Conservation (phyloP, 257 asterid genomes). For the Ocimum tenuiflorum region DNA sequence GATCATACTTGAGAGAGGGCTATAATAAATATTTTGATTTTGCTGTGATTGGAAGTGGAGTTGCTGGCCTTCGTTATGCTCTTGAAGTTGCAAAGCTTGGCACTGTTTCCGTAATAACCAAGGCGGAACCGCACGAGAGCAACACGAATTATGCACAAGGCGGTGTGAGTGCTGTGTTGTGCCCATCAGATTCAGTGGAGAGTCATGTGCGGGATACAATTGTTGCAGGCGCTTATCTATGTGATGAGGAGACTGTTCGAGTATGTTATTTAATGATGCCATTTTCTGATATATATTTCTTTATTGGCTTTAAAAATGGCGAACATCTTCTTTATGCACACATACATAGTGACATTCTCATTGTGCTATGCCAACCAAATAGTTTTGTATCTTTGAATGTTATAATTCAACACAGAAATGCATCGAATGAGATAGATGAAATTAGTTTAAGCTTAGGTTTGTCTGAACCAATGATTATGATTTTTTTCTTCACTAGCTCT, state of each 20-base stretch:
- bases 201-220: slow-evolving; percentile 91
- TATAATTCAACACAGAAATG: not conserved
- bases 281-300: not conserved
- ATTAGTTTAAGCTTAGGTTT: not conserved
- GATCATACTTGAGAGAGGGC: slow-evolving; percentile 51
- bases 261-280: slow-evolving; percentile 35
- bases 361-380: not conserved
- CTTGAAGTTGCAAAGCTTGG: slow-evolving; percentile 93
- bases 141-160: slow-evolving; percentile 99
- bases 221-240: slow-evolving; percentile 94
- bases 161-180: slow-evolving; percentile 95
- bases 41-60: slow-evolving; percentile 92
- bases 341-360: not conserved
- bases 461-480: not conserved
- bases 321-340: not conserved
- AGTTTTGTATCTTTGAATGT: not conserved
- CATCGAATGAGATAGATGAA: not conserved
- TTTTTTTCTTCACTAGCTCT: slow-evolving; percentile 10
- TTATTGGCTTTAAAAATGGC: not conserved
- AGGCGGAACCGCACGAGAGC: slow-evolving; percentile 97
- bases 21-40: slow-evolving; percentile 71
- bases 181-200: slow-evolving; percentile 95
- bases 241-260: slow-evolving; percentile 98
- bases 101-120: slow-evolving; percentile 85
- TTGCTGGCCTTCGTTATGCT: slow-evolving; percentile 98